Evolutionary conservation across 371 early-diverging fungal species (phyloP), one percentile per base, ranked within the genome.

Genomic region (Mycotypha africana): DNA sequence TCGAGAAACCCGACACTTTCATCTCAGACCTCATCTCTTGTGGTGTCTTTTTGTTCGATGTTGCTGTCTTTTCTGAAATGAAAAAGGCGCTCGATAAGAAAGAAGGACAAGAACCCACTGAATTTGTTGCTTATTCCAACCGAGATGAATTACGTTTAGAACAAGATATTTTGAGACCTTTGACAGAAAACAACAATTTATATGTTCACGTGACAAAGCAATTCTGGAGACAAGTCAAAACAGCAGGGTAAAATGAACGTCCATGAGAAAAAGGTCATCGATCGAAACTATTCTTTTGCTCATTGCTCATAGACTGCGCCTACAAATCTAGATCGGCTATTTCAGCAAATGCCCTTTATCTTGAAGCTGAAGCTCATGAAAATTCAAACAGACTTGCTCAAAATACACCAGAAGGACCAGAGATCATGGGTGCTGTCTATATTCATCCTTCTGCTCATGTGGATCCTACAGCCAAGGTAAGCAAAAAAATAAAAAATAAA

Each of bases 191-290:
- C 15, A 82, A 78, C 56, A 85, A 88, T 58, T 77, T 97, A 9
- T 94, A 82, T 60, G 91, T 91, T 32, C 85, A 71, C 61, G 79
- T 79, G 45, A 82, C 80, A 53, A 74, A 74, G 30, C 85, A 87
- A 37, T 93, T 94, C 49, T 97, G 96, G 96, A 79, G 85, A 58
- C 91, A 94, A 67, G 85, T 97, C 70, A 97, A 95, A 65, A 91
- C 95, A 15, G 91, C 96, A 35, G 56, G 56, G 51, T 51, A 51
- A 50, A 25, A 20, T 21, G 7, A 19, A 31, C 17, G 14, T 44
- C 15, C 10, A 26, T 44, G 16, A 21, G 2, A 10, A 40, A 21
- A 11, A 40, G n/a, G n/a, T n/a, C n/a, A n/a, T n/a, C n/a, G n/a
- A n/a, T 25, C 25, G 15, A 21, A 3, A 24, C n/a, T 25, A 40